These are phyloP conservation scores for Cytospora leucostoma DNA, from an alignment of 2,329 filamentous ascomycete species.

Conservation along the genomic window DNA sequence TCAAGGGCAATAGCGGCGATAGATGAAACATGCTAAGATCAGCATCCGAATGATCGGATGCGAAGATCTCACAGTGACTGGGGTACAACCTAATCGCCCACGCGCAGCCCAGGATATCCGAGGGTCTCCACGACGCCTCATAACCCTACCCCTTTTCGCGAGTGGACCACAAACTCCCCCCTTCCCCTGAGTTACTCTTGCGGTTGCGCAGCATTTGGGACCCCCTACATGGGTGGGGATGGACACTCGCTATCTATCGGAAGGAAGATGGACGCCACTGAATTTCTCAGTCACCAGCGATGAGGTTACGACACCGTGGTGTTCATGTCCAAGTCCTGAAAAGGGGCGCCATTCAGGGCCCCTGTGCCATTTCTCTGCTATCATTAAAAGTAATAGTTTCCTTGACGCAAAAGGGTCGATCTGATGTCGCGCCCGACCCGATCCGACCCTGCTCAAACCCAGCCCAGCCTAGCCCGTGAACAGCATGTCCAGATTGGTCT, in stretches of 20 bases:
- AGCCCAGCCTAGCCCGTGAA: constrained; percentile 6
- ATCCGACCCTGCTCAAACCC: background rate
- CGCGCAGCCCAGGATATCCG: background rate
- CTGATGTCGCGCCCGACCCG: constrained; percentile 14
- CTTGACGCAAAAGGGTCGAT: constrained; percentile 7
- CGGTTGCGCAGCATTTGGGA: background rate
- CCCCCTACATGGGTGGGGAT: background rate
- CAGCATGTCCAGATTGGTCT: constrained; percentile 8
- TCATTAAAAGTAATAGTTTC: constrained; percentile 27
- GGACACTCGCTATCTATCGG: background rate
- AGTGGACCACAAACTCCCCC: background rate
- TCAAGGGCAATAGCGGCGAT: too few relatives aligned
- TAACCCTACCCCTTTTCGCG: background rate
- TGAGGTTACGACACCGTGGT: background rate
- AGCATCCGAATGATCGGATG: too few relatives aligned
- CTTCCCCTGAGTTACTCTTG: background rate
- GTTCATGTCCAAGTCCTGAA: background rate
- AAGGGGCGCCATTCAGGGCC: background rate
- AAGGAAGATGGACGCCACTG: background rate
- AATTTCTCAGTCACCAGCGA: background rate
- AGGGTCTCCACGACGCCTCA: background rate
- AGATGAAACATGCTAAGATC: too few relatives aligned
- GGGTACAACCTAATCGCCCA: too few relatives aligned
- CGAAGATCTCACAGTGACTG: too few relatives aligned
- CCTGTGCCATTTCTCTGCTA: constrained; percentile 22